Evolutionary conservation across 1,284 basidiomycete genomes (phyloP).

Genomic region (Waitea zeae): DNA sequence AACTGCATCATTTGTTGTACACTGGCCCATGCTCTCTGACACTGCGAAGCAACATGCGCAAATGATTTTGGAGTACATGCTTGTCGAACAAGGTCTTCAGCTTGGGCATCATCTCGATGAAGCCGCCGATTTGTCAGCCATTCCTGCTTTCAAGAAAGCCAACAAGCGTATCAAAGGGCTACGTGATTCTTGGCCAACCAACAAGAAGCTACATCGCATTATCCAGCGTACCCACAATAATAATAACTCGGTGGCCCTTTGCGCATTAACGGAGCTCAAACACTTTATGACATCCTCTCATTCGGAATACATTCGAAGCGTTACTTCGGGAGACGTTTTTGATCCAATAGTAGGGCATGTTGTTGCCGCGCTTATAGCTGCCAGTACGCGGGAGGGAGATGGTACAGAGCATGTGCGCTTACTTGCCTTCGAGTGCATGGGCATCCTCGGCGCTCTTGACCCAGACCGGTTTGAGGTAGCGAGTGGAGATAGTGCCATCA

Average conservation of each 20-base stretch:
- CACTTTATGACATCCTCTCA: conserved; percentile 37
- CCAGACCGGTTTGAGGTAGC: conserved; percentile 80
- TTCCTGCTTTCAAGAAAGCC: conserved; percentile 46
- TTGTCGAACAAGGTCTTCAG: conserved; percentile 44
- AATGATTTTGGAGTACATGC: conserved; percentile 52
- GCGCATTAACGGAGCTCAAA: conserved; percentile 69
- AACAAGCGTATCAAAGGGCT: conserved; percentile 28
- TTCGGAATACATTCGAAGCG: conserved; percentile 33
- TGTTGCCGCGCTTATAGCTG: conserved; percentile 51
- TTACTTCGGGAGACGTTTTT: conserved; percentile 77
- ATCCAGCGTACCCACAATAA: conserved; percentile 66
- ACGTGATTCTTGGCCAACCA: conserved; percentile 32
- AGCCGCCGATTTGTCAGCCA: conserved; percentile 57
- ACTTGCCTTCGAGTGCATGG: conserved; percentile 80
- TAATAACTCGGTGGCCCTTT: conserved; percentile 66
- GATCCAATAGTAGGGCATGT: conserved; percentile 62
- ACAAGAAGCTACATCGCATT: conserved; percentile 47
- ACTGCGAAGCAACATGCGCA: conserved; percentile 33
- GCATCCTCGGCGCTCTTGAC: conserved; percentile 89
- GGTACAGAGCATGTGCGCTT: conserved; percentile 50
- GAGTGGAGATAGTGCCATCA: conserved; percentile 43
- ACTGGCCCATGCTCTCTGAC: conserved; percentile 54
- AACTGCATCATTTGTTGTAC: conserved; percentile 68
- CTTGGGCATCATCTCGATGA: conserved; percentile 51
- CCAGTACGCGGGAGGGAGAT: conserved; percentile 66